Evolutionary conservation across 495 filamentous ascomycete species (phyloP), one percentile per base, ranked within the genome.

Genomic region (Penicillium odoratum): DNA sequence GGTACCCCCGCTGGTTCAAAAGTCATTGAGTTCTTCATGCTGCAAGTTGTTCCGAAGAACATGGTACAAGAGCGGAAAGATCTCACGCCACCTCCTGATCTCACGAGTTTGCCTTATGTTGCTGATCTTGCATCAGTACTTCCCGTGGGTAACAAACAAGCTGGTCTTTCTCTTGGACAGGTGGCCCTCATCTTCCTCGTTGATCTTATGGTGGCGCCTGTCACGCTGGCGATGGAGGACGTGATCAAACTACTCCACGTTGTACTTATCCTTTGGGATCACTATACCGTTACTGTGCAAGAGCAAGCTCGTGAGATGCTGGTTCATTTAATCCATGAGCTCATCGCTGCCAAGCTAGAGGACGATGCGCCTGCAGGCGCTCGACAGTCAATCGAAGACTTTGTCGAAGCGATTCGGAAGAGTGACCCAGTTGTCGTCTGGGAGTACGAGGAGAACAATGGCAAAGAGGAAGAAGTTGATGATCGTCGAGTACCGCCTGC

Each of bases 251-350:
- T 98, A 48, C 74, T 98, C 10, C 94, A 98, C 74, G 91, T 95
- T 15, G 86, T 97, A 15, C 87, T 94, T 34, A 91, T 97, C 2
- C 82, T 97, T 11, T 98, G 94, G 94, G 94, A 98, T 67, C 91
- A 97, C 55, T 95, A 98, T 64, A 95, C 88, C 3, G 83, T 90
- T n/a, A 83, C 97, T 11, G 93, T 98, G 1, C 94, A 97, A 64
- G 94, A 98, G 58, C 92, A 98, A 69, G 92, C 94, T 42, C 86
- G 93, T 45, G 94, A 98, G 65, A 96, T 98, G 94, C 82, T 98
- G 15, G 92, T 98, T 33, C 94, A 98, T 77, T 81, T 98, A 8
- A 96, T 98, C 48, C 94, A 98, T 65, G 95, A 98, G 67, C 82
- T 98, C 15, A 89, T 98, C 30, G 92, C 97, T 38, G 94, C 95